Evolutionary conservation across 495 filamentous ascomycete genomes (phyloP), one percentile per base, ranked within the genome.

Genomic region (Daldinia concentrica): DNA sequence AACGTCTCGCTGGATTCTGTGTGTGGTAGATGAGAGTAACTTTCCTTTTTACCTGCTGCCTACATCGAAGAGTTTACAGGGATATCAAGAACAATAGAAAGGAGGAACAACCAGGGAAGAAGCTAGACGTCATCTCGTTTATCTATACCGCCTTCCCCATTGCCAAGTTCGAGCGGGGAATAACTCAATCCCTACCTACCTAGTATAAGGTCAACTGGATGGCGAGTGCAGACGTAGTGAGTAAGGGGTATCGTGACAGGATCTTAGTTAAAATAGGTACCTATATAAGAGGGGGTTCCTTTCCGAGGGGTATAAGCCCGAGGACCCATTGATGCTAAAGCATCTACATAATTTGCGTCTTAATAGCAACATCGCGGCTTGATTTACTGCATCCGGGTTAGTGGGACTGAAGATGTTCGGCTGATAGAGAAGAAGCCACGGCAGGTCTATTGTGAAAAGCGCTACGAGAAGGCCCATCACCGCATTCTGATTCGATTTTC

Each of bases 111-210:
- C 30, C 50, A 45, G 27, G 36, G n/a, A 34, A 57, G 62, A 37
- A 34, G 54, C 55, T 61, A 65, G 50, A 73, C 66, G 66, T 69
- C 71, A 73, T 73, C 62, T 62, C 58, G 24, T 68, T 64, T 73
- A 73, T 73, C 66, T 66, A 69, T 29, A 26, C 62, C 39, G 45
- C 50, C 51, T 50, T 34, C 43, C 27, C 56, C 64, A 64, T 68
- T 64, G 65, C 61, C 65, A 73, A 62, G 56, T 61, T 65, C n/a
- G 62, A 55, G 66, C 45, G 71, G 71, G 70, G 69, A 56, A 14
- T 14, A 15, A 12, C 19, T 45, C 43, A 59, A 30, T 27, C 30
- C 29, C 57, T 30, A 3, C 29, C 57, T 30, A 3, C 34, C 55
- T 55, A 50, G 50, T 6, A 34, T 34, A 34, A 11, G 32, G 11